Evolutionary conservation across 2,329 filamentous ascomycete genomes (phyloP).

Genomic region (Cladosporium sp.): DNA sequence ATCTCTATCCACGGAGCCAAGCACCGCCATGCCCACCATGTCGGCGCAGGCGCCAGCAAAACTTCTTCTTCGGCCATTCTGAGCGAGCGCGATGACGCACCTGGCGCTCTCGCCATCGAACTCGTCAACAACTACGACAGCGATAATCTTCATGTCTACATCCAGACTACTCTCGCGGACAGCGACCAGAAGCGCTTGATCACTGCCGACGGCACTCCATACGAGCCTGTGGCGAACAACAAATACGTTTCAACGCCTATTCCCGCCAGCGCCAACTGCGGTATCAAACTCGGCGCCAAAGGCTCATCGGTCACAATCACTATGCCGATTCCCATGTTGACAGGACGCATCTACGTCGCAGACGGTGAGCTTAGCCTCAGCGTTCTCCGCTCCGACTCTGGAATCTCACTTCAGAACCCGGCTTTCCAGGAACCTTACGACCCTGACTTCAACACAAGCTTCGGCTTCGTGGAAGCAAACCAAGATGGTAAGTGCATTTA

Average conservation of each 20-base stretch:
- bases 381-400: constrained; percentile 42
- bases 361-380: constrained; percentile 42
- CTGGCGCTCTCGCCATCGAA: constrained; percentile 15
- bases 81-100: not conserved
- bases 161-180: constrained; percentile 44
- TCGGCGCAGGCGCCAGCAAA: not conserved
- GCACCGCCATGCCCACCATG: not conserved
- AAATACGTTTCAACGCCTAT: constrained; percentile 30
- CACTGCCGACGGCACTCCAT: constrained; percentile 39
- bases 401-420: constrained; percentile 50
- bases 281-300: constrained; percentile 41
- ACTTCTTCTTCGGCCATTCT: not conserved
- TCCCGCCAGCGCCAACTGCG: constrained; percentile 41
- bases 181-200: constrained; percentile 45
- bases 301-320: constrained; percentile 43
- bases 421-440: constrained; percentile 42
- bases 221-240: constrained; percentile 42
- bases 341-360: constrained; percentile 51
- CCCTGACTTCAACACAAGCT: constrained; percentile 44
- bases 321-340: constrained; percentile 43
- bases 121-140: constrained; percentile 47
- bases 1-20: not conserved
- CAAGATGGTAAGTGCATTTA: constrained; percentile 36
- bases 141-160: constrained; percentile 43
- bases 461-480: constrained; percentile 43